Evolutionary conservation across 208 protist species (phyloP).

Genomic region (Trypanosoma grayi): DNA sequence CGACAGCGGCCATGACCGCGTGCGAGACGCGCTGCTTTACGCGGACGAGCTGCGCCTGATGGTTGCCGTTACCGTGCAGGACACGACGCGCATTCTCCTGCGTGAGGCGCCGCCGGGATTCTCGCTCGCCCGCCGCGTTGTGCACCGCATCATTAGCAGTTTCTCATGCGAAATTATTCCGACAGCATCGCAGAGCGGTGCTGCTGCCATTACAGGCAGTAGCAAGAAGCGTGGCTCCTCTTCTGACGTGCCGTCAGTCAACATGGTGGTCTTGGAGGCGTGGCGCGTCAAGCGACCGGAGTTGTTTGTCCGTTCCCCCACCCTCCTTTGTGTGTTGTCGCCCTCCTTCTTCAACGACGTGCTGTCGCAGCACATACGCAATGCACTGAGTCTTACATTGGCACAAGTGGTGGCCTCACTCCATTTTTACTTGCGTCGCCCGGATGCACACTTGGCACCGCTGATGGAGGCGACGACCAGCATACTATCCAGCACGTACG

Average conservation of each 20-base stretch:
- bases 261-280: slow-evolving; percentile 8
- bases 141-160: slow-evolving; percentile 45
- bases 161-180: slow-evolving; percentile 48
- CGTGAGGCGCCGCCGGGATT: slow-evolving; percentile 11
- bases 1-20: slow-evolving; percentile 11
- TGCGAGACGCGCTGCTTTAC: slow-evolving; percentile 33
- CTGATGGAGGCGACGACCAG: slow-evolving; percentile 67
- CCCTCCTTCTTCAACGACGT: slow-evolving; percentile 51
- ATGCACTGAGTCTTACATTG: slow-evolving; percentile 25
- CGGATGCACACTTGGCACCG: slow-evolving; percentile 45
- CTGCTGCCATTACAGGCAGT: not conserved
- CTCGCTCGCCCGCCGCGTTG: slow-evolving; percentile 30
- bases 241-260: slow-evolving; percentile 2
- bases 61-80: slow-evolving; percentile 50
- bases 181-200: slow-evolving; percentile 7
- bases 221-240: not conserved
- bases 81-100: slow-evolving; percentile 38
- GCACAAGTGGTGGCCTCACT: slow-evolving; percentile 56
- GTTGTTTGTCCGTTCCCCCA: slow-evolving; percentile 46
- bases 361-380: slow-evolving; percentile 33
- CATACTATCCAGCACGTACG: slow-evolving; percentile 39
- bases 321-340: slow-evolving; percentile 51
- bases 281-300: slow-evolving; percentile 28
- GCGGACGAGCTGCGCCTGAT: slow-evolving; percentile 58
- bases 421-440: slow-evolving; percentile 46